Evolutionary conservation across 345 rosid genomes (phyloP).

Genomic region (Angophora floribunda): DNA sequence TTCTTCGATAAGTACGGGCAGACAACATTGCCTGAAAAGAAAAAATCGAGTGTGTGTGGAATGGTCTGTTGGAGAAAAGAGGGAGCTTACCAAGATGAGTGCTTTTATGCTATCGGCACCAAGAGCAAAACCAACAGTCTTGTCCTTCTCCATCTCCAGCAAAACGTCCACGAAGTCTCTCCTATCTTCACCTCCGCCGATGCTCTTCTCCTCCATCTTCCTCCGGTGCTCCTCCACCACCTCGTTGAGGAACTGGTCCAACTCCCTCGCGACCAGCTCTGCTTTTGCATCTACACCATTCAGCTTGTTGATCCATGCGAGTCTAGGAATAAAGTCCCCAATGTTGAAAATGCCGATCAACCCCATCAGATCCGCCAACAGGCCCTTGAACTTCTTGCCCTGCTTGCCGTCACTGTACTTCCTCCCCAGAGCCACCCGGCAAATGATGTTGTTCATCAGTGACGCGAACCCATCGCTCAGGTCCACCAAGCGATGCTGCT

Average conservation of each 20-base stretch:
- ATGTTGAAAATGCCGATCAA: slow-evolving; percentile 21
- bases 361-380: slow-evolving; percentile 5
- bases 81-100: slow-evolving; percentile 7
- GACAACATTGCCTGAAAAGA: background rate
- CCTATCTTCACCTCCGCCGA: background rate
- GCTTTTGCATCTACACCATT: slow-evolving; percentile 8
- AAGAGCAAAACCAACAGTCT: background rate
- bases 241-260: slow-evolving; percentile 7
- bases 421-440: slow-evolving; percentile 41
- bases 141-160: slow-evolving; percentile 7
- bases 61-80: background rate
- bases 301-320: slow-evolving; percentile 26
- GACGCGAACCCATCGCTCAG: slow-evolving; percentile 13
- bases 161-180: slow-evolving; percentile 19
- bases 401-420: slow-evolving; percentile 12
- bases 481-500: slow-evolving; percentile 9
- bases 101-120: slow-evolving; percentile 13
- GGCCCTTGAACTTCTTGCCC: slow-evolving; percentile 9
- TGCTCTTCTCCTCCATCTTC: background rate
- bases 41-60: background rate
- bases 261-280: slow-evolving; percentile 4
- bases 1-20: too few species aligned
- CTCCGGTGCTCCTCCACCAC: slow-evolving; percentile 2
- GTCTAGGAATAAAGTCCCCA: slow-evolving; percentile 48
- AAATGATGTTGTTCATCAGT: slow-evolving; percentile 23